Percentiles rank a stretch among this genome's conserved stretches.
Evolutionary conservation across 768 basidiomycete species (phyloP).

Genomic region (Serendipita vermifera): DNA sequence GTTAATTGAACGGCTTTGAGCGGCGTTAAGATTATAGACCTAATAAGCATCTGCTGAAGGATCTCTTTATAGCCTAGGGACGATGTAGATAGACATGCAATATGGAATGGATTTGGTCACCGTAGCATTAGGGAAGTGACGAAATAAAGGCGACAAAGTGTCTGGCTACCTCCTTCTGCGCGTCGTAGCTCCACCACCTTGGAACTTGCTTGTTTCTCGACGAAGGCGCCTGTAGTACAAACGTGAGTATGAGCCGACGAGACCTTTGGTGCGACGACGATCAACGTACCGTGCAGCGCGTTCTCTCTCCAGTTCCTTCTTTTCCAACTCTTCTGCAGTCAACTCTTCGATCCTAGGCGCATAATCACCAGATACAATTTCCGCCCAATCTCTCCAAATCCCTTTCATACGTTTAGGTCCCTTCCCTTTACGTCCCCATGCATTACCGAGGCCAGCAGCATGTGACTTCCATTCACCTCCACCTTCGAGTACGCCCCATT

Average conservation of each 20-base stretch:
- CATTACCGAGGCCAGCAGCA: conserved; percentile 13
- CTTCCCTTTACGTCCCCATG: conserved; percentile 25
- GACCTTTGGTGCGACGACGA: neutral
- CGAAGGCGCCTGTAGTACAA: neutral
- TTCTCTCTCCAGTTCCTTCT: conserved; percentile 77
- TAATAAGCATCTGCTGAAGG: too few species aligned
- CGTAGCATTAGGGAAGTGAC: too few species aligned
- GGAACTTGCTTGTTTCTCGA: neutral
- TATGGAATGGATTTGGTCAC: too few species aligned
- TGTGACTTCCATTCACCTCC: conserved; percentile 18
- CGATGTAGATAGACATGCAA: too few species aligned
- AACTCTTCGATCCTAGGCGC: conserved; percentile 77
- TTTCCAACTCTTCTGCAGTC: conserved; percentile 81
- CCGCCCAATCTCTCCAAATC: conserved; percentile 92
- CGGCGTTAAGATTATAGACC: too few species aligned
- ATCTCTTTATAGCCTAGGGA: too few species aligned
- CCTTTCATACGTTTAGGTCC: conserved; percentile 74
- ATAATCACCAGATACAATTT: conserved; percentile 63
- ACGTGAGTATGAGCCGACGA: neutral
- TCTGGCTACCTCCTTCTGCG: neutral
- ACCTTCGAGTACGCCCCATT: conserved; percentile 76
- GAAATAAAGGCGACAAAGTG: too few species aligned
- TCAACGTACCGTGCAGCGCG: conserved; percentile 58
- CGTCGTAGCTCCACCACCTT: neutral
- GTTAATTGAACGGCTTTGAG: too few species aligned